Conservation (phyloP, 306 rosid species). For the Vicia faba region DNA sequence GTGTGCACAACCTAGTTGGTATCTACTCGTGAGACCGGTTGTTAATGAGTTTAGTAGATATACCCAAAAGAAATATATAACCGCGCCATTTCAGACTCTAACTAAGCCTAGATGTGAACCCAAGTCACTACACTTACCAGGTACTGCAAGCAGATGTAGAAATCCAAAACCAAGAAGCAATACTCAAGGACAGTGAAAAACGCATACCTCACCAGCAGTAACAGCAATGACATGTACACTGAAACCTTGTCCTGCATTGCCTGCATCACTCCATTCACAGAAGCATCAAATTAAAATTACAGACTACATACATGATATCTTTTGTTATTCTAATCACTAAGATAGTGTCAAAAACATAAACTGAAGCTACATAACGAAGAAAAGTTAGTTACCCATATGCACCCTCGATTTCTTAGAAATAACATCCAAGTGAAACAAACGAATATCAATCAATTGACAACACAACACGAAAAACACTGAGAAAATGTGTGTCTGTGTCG, state of each 20-base stretch:
- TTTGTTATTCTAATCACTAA: not conserved
- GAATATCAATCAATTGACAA: not conserved
- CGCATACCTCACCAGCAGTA: slow-evolving; percentile 85
- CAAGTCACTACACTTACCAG: slow-evolving; percentile 9
- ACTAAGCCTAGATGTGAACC: not conserved
- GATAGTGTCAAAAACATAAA: not conserved
- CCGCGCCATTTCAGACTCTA: not conserved
- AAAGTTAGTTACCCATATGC: not conserved
- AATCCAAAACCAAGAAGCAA: slow-evolving; percentile 25
- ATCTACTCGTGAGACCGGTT: not conserved
- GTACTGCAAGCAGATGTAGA: slow-evolving; percentile 17
- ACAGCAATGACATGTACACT: slow-evolving; percentile 77
- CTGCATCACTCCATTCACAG: slow-evolving; percentile 53
- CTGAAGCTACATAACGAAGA: slow-evolving; percentile 14
- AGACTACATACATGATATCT: slow-evolving; percentile 20
- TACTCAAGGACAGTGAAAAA: slow-evolving; percentile 28
- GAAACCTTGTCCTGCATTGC: slow-evolving; percentile 85
- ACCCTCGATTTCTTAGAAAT: not conserved
- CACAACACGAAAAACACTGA: not conserved
- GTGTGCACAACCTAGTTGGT: slow-evolving; percentile 7
- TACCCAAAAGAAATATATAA: not conserved
- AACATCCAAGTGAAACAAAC: not conserved
- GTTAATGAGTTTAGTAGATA: not conserved
- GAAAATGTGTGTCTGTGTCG: too few relatives aligned
- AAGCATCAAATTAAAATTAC: slow-evolving; percentile 31